These are phyloP conservation scores for Ascosphaera pollenicola DNA, from an alignment of 2,329 filamentous ascomycete species.

Conservation along the genomic window DNA sequence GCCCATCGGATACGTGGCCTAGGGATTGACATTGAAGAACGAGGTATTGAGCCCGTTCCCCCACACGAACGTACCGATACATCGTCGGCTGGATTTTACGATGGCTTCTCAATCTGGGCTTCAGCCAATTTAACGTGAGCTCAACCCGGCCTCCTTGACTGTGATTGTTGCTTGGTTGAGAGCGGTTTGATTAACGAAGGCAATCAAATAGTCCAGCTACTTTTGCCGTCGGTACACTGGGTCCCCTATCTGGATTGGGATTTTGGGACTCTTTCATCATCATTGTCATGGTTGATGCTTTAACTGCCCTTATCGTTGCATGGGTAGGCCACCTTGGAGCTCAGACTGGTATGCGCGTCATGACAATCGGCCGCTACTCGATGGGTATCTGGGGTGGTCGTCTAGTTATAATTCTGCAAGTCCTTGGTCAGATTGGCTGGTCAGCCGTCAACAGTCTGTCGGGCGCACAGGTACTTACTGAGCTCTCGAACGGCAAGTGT, in stretches of 20 bases:
- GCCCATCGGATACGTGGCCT: background rate
- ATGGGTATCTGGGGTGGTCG: constrained; percentile 3
- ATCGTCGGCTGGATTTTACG: background rate
- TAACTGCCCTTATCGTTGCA: constrained; percentile 1
- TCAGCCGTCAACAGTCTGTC: constrained; percentile 59
- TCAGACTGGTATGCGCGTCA: constrained; percentile 51
- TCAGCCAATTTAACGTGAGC: background rate
- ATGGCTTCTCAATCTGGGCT: constrained; percentile 1
- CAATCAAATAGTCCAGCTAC: constrained; percentile 1
- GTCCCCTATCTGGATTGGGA: constrained; percentile 1
- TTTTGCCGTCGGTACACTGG: constrained; percentile 1
- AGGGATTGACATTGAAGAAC: constrained; percentile 1
- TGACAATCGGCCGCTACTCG: constrained; percentile 50
- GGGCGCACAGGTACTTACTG: constrained; percentile 53
- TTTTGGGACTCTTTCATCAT: constrained; percentile 2
- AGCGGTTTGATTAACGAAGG: background rate
- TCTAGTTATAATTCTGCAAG: constrained; percentile 44
- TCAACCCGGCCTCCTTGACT: background rate
- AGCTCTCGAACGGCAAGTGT: constrained; percentile 41
- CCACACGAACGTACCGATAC: constrained; percentile 2
- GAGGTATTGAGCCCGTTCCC: constrained; percentile 1
- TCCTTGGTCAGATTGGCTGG: constrained; percentile 53
- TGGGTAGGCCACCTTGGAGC: constrained; percentile 44
- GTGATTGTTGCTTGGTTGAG: too few relatives aligned
- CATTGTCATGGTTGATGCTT: constrained; percentile 2